phyloP scores from a whole-genome alignment of 1,284 basidiomycete species.

The Ganoderma sinense region DNA sequence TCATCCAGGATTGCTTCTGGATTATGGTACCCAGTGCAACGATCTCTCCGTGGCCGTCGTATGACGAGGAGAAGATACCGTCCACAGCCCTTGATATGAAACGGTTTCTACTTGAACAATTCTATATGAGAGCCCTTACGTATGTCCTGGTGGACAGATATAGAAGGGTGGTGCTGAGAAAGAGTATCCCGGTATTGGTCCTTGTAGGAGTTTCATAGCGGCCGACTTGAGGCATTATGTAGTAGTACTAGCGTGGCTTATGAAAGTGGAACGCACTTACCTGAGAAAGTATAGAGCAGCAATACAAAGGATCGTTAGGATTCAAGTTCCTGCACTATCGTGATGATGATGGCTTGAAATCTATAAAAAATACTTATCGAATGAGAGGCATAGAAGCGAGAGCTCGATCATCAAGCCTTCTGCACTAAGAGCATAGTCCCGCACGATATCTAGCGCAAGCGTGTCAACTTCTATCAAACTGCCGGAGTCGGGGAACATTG shows the following conservation, averaged over 20 bases:
- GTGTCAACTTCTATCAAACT: neutral
- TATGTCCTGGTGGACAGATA: neutral
- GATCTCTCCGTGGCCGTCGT: neutral
- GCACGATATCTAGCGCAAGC: neutral
- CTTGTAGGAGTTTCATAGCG: too few relatives aligned
- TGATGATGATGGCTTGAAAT: too few relatives aligned
- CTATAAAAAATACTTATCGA: neutral
- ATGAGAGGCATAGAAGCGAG: neutral
- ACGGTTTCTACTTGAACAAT: neutral
- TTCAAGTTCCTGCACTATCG: too few relatives aligned
- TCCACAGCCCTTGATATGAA: neutral
- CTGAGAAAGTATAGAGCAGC: too few relatives aligned
- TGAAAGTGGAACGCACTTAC: too few relatives aligned
- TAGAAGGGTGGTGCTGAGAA: neutral
- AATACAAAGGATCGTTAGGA: too few relatives aligned
- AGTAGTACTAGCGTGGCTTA: too few relatives aligned
- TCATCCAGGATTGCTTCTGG: neutral
- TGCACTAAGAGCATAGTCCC: neutral
- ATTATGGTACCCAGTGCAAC: neutral
- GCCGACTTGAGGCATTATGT: too few relatives aligned
- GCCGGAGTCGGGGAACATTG: neutral
- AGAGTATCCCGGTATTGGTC: neutral
- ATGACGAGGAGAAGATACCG: neutral
- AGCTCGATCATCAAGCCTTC: neutral
- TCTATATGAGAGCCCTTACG: neutral